Evolutionary conservation across 2,329 filamentous ascomycete genomes (phyloP).

Genomic region (Endoconidiophora polonica): DNA sequence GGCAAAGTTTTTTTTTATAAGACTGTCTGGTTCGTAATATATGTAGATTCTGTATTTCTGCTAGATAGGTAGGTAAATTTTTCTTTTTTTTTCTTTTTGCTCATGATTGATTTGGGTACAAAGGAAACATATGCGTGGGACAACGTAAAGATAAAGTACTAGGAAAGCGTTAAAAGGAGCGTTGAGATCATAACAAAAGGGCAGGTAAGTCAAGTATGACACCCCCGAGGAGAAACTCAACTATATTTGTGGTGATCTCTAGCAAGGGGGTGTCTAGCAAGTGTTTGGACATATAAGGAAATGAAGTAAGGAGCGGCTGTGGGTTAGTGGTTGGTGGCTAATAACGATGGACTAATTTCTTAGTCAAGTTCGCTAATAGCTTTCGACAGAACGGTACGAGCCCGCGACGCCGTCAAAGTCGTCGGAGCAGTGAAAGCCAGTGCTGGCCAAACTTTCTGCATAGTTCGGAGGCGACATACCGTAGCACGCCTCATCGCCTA

Average conservation of each 20-base stretch:
- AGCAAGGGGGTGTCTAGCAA: neutral
- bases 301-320: slow-evolving; percentile 5
- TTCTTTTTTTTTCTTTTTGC: slow-evolving; percentile 2
- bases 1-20: too few species aligned
- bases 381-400: slow-evolving; percentile 40
- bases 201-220: slow-evolving; percentile 11
- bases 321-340: neutral
- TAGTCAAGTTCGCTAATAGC: slow-evolving; percentile 30
- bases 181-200: slow-evolving; percentile 10
- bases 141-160: slow-evolving; percentile 1
- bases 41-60: too few species aligned
- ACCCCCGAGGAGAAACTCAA: neutral
- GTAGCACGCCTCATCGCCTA: slow-evolving; percentile 30
- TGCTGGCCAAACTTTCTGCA: slow-evolving; percentile 21
- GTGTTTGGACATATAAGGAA: slow-evolving; percentile 3
- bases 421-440: slow-evolving; percentile 27
- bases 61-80: neutral
- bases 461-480: slow-evolving; percentile 27
- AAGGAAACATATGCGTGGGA: slow-evolving; percentile 1
- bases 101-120: neutral
- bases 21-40: too few species aligned
- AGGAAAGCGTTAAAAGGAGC: slow-evolving; percentile 10
- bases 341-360: neutral
- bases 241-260: neutral
- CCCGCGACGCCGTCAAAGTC: slow-evolving; percentile 40